phyloP scores from a whole-genome alignment of 2,329 filamentous ascomycete genomes.

The Talaromyces sp. region DNA sequence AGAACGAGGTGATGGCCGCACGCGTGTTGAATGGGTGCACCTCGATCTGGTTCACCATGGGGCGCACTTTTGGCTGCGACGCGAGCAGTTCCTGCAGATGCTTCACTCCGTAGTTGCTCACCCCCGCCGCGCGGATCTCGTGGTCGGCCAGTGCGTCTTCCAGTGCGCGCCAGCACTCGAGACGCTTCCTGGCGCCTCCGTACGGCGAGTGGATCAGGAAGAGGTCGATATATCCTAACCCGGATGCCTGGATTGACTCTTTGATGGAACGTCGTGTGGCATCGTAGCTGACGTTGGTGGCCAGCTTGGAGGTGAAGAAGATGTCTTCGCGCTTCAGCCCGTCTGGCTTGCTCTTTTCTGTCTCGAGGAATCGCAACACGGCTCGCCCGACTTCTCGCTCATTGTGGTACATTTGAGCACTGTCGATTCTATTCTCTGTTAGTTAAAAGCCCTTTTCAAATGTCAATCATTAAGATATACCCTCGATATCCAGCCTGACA shows the following conservation, averaged over 20 bases:
- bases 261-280: slow-evolving; percentile 61
- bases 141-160: slow-evolving; percentile 70
- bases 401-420: slow-evolving; percentile 63
- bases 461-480: slow-evolving; percentile 2
- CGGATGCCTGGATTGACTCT: slow-evolving; percentile 57
- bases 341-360: slow-evolving; percentile 40
- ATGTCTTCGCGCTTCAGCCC: slow-evolving; percentile 61
- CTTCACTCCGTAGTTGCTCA: slow-evolving; percentile 71
- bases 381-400: slow-evolving; percentile 64
- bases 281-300: slow-evolving; percentile 61
- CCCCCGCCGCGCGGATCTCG: slow-evolving; percentile 64
- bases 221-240: slow-evolving; percentile 69
- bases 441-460: not conserved
- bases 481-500: slow-evolving; percentile 19
- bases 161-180: slow-evolving; percentile 70
- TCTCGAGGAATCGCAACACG: slow-evolving; percentile 51
- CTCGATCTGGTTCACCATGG: slow-evolving; percentile 74
- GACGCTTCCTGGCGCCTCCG: slow-evolving; percentile 60
- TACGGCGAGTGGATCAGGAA: slow-evolving; percentile 77
- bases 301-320: slow-evolving; percentile 76
- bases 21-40: slow-evolving; percentile 78
- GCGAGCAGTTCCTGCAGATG: slow-evolving; percentile 67
- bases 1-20: slow-evolving; percentile 59
- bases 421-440: slow-evolving; percentile 40
- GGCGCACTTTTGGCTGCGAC: slow-evolving; percentile 55